Base-by-base conservation (phyloP, 2,329 filamentous ascomycete genomes). In the Nemania serpens region DNA sequence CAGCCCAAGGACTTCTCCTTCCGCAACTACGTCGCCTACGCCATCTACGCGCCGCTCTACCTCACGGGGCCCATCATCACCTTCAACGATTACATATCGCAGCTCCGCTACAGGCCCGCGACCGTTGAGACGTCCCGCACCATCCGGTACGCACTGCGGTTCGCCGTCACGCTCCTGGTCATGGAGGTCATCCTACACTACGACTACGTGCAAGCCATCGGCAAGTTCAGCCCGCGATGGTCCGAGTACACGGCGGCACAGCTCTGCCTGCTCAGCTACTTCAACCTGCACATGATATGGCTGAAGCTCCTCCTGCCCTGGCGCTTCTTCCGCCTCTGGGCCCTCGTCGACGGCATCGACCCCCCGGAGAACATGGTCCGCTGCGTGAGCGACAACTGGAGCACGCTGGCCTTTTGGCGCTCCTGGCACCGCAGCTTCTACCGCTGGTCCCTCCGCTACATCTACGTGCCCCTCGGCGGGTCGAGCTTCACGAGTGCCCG, bases 261-360 rank as follows among this genome's bases (percentile, higher is more conserved):
- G 74, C 86, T 99, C 45, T 90, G 87, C 71, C 88, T 99, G 79
- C 84, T 99, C 12, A 95, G 92, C 39, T 97, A 90, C 79, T 96
- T 98, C 81, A 97, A 97, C 76, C 87, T 99, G 12, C 91, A 97
- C 78, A 87, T 97, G 73, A 96, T 99, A 75, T 99, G 96, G 96
- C 84, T 99, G 48, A 99, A 99, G 75, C 87, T 99, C 1, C 87
- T 99, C 4, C 86, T 99, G 7, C 95, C 95, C 0, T 99, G 94
- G 93, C 90, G 95, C n/a, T 89, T 98, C 75, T 98, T 98, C 84
- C 91, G 96, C 4, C 86, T 99, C n/a, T 99, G 95, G 95, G 84
- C 91, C 0, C 84, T 99, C 3, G 74, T 93, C 15, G 95, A 99
- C 74, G 91, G 91, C 63, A 87, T 99, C 68, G 95, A 99, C 72